A percentile compares a stretch with the other conserved stretches of the same genome.
Evolutionary conservation across 2,329 filamentous ascomycete genomes (phyloP).

Genomic region (Apiospora aurea): DNA sequence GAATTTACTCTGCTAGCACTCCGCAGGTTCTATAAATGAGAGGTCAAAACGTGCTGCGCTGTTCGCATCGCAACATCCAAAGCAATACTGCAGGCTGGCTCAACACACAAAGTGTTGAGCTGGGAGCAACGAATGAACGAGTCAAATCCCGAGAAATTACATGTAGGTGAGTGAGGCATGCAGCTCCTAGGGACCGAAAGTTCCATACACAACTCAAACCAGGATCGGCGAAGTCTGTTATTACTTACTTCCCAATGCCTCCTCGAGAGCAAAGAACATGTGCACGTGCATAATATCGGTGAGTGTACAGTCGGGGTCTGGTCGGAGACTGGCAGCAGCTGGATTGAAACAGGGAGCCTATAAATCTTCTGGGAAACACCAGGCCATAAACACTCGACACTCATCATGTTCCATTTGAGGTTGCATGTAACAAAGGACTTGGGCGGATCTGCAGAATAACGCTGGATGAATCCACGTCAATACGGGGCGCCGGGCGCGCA

Average conservation of each 20-base stretch:
- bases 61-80: not conserved
- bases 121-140: not conserved
- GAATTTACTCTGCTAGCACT: too few relatives aligned
- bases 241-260: not conserved
- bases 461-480: slow-evolving; percentile 13
- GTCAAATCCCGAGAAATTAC: not conserved
- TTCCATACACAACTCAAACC: not conserved
- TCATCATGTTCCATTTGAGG: slow-evolving; percentile 19
- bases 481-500: slow-evolving; percentile 7
- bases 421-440: slow-evolving; percentile 8
- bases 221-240: not conserved
- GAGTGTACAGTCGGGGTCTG: not conserved
- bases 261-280: not conserved
- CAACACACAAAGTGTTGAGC: not conserved
- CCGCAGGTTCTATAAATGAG: too few relatives aligned
- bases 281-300: not conserved
- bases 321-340: not conserved
- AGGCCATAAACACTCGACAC: slow-evolving; percentile 19
- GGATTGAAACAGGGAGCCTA: not conserved
- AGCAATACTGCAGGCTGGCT: not conserved
- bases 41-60: not conserved
- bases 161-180: not conserved
- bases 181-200: not conserved
- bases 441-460: not conserved
- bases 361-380: slow-evolving; percentile 8